phyloP scores from a whole-genome alignment of 768 basidiomycete species.

The Termitomyces sp. region DNA sequence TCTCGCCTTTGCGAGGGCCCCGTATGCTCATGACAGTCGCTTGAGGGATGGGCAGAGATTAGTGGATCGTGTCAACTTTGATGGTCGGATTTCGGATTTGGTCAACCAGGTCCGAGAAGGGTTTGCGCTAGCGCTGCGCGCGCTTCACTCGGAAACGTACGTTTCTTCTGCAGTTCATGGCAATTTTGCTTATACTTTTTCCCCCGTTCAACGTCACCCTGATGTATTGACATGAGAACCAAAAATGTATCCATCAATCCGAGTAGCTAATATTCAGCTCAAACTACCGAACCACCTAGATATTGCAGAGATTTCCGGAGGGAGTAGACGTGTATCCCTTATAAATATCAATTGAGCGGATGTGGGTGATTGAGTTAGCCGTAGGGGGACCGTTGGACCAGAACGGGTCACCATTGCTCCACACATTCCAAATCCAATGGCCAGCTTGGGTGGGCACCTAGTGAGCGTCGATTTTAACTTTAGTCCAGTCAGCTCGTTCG shows the following conservation, averaged over 20 bases:
- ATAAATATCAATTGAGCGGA: constrained; percentile 31
- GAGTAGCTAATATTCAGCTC: neutral
- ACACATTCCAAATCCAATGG: constrained; percentile 31
- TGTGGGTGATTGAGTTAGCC: constrained; percentile 29
- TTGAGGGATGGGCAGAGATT: neutral
- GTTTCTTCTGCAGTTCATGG: neutral
- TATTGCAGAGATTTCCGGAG: constrained; percentile 21
- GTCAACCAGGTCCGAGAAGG: too few species aligned
- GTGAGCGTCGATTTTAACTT: neutral
- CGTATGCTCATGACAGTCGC: constrained; percentile 45
- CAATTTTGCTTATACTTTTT: neutral
- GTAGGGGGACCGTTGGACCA: constrained; percentile 35
- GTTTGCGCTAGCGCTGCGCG: too few species aligned
- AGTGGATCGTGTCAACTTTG: neutral
- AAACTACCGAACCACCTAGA: constrained; percentile 1
- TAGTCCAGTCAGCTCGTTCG: neutral
- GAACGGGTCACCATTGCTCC: constrained; percentile 30
- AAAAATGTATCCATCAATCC: neutral
- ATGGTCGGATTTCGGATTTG: constrained; percentile 12
- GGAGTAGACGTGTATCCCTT: constrained; percentile 25
- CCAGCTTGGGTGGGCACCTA: constrained; percentile 27
- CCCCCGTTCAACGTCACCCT: neutral
- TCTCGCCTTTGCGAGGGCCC: constrained; percentile 79
- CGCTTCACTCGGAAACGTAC: neutral
- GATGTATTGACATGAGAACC: neutral